phyloP scores from a whole-genome alignment of 441 rosid species.

The Dalechampia spathulata region DNA sequence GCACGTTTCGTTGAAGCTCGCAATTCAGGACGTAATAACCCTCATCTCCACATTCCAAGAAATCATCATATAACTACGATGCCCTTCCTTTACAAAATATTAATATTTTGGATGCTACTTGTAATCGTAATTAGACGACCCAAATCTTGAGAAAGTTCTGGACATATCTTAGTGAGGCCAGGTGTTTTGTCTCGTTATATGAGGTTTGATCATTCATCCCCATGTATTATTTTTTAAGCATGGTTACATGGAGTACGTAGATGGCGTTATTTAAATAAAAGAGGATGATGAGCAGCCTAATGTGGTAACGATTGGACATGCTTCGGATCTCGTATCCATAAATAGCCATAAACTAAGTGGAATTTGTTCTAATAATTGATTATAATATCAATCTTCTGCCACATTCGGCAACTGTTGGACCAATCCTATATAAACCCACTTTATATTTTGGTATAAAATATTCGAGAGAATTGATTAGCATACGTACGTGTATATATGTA shows the following conservation, averaged over 20 bases:
- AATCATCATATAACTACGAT: no score
- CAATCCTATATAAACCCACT: no score
- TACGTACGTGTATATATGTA: neutral
- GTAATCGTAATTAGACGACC: neutral
- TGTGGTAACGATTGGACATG: constrained; percentile 3
- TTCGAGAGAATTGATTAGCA: neutral
- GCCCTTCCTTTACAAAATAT: no score
- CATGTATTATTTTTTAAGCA: no score
- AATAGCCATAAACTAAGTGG: constrained; percentile 7
- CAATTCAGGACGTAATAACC: neutral
- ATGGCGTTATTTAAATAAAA: neutral
- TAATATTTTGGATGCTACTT: no score
- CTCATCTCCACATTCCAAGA: neutral
- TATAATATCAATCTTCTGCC: neutral
- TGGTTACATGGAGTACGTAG: no score
- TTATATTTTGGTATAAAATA: no score
- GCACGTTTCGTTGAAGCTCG: constrained; percentile 3
- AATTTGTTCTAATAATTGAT: neutral
- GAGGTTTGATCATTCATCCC: neutral
- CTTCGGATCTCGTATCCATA: constrained; percentile 18
- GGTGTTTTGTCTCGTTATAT: neutral
- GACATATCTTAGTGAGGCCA: constrained; percentile 1
- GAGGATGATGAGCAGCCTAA: constrained; percentile 1
- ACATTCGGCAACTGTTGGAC: constrained; percentile 19
- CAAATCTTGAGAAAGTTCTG: constrained; percentile 4